Percentiles rank a stretch among this genome's conserved stretches.
Conservation (phyloP, 1,139 yeast genomes). For the Hyphopichia pseudoburtonii region DNA sequence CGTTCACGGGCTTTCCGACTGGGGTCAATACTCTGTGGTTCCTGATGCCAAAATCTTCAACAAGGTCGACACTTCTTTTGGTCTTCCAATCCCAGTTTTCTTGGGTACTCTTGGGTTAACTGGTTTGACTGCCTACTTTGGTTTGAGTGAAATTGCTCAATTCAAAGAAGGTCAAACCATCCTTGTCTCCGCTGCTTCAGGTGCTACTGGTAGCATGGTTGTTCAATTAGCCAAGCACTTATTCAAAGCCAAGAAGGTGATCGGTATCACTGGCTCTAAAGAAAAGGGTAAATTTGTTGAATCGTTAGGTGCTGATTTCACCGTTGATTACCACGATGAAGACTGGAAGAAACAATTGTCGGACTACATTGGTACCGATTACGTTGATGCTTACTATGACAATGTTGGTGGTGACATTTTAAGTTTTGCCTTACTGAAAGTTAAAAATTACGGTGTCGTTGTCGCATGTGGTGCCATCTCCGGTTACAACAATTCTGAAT, state of each 20-base stretch:
- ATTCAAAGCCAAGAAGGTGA: slow-evolving; percentile 54
- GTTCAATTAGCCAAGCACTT: slow-evolving; percentile 59
- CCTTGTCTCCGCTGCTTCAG: slow-evolving; percentile 64
- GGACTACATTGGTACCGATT: slow-evolving; percentile 44
- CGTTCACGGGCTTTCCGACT: slow-evolving; percentile 21
- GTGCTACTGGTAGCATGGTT: slow-evolving; percentile 67
- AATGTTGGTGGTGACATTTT: slow-evolving; percentile 66
- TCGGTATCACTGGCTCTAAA: slow-evolving; percentile 64
- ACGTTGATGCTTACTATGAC: slow-evolving; percentile 52
- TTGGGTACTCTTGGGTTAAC: slow-evolving; percentile 48
- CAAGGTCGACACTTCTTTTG: slow-evolving; percentile 22
- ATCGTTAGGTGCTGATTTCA: slow-evolving; percentile 53
- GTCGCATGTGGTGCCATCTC: slow-evolving; percentile 66
- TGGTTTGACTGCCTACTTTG: slow-evolving; percentile 63
- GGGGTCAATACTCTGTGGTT: slow-evolving; percentile 32
- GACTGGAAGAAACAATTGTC: slow-evolving; percentile 42
- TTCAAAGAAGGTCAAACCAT: slow-evolving; percentile 39
- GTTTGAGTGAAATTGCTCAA: slow-evolving; percentile 46
- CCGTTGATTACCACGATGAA: slow-evolving; percentile 54
- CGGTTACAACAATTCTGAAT: slow-evolving; percentile 49
- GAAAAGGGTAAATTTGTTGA: slow-evolving; percentile 58
- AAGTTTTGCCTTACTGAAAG: slow-evolving; percentile 42
- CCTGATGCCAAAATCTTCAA: slow-evolving; percentile 18
- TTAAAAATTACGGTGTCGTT: slow-evolving; percentile 45
- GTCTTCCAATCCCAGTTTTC: slow-evolving; percentile 25